phyloP scores from a whole-genome alignment of 148 eudicot genomes.

The Silene uniflora region DNA sequence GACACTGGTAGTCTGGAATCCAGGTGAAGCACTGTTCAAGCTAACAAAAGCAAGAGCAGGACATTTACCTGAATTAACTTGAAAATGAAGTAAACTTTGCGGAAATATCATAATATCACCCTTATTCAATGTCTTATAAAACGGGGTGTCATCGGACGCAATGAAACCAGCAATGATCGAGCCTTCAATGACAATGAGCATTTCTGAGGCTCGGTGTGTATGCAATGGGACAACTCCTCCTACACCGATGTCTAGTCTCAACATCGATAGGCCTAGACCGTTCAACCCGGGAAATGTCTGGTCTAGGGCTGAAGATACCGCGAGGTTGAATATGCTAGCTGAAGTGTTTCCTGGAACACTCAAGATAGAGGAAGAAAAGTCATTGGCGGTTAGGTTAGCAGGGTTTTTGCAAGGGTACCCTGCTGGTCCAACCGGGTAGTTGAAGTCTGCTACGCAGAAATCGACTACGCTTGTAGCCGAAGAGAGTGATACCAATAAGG shows the following conservation, averaged over 20 bases:
- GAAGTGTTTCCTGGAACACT: conserved; percentile 5
- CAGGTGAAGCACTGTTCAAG: conserved; percentile 18
- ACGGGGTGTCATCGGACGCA: conserved; percentile 3
- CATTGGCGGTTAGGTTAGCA: conserved; percentile 10
- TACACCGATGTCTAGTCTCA: conserved; percentile 15
- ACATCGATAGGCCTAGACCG: conserved; percentile 23
- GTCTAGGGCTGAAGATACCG: neutral
- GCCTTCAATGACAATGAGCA: conserved; percentile 9
- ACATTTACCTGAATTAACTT: conserved; percentile 13
- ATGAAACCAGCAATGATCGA: conserved; percentile 23
- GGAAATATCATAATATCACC: conserved; percentile 28
- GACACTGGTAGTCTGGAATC: conserved; percentile 1
- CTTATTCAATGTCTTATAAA: conserved; percentile 20
- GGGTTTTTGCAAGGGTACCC: conserved; percentile 27
- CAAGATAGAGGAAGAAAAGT: conserved; percentile 15
- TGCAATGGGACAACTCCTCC: conserved; percentile 24
- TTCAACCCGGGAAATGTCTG: conserved; percentile 16
- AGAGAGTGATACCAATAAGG: neutral
- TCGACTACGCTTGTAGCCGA: neutral
- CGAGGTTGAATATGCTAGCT: neutral
- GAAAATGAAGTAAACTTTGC: conserved; percentile 17
- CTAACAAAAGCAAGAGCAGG: conserved; percentile 21
- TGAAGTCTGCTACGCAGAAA: conserved; percentile 24
- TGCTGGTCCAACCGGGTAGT: conserved; percentile 8
- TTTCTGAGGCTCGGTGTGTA: conserved; percentile 16